phyloP scores from a whole-genome alignment of 176 grass and related monocot genomes.

The Carex myosuroides region DNA sequence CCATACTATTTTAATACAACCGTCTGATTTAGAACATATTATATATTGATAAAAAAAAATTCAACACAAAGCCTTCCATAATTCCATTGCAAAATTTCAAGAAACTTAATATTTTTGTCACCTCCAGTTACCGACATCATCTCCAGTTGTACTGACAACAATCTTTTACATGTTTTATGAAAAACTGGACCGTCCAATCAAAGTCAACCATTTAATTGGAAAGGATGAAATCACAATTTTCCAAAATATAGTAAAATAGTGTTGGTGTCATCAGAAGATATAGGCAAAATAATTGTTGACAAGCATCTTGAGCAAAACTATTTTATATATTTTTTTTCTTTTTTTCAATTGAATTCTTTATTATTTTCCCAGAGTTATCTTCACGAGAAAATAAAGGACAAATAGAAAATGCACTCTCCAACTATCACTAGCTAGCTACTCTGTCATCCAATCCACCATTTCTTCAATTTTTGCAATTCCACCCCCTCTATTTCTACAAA shows the following conservation, averaged over 20 bases:
- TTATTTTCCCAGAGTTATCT: slow-evolving; percentile 20
- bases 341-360: slow-evolving; percentile 25
- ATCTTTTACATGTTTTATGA: neutral
- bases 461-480: slow-evolving; percentile 1
- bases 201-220: neutral
- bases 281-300: neutral
- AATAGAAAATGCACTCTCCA: slow-evolving; percentile 40
- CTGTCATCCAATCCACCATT: slow-evolving; percentile 23
- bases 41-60: neutral
- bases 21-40: neutral
- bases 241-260: neutral
- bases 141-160: no score
- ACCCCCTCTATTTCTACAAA: slow-evolving; percentile 6
- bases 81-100: neutral
- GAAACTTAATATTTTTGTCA: neutral
- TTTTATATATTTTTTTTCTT: neutral
- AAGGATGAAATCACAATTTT: neutral
- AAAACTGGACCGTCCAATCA: neutral
- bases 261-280: no score
- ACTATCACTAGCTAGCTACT: slow-evolving; percentile 15
- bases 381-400: slow-evolving; percentile 39
- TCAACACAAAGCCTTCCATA: neutral
- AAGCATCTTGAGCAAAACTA: neutral
- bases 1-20: neutral
- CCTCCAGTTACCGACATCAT: neutral